Base-by-base conservation (phyloP, 129 eudicot genomes). In the Flaveria linearis region DNA sequence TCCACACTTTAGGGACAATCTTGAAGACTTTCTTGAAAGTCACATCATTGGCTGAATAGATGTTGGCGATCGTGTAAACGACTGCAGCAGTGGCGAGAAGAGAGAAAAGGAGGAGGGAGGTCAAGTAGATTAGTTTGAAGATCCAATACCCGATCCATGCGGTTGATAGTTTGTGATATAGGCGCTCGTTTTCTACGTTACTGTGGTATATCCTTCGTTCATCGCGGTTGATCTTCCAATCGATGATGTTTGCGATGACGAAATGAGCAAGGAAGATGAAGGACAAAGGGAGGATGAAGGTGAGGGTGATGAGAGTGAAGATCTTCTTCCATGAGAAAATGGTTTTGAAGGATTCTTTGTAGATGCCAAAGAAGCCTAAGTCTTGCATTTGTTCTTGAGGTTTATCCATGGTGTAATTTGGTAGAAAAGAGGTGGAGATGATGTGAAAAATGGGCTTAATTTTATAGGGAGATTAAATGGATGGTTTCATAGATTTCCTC, bases 41-140 rank as follows among this genome's bases (percentile, higher is more conserved):
- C 11, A 86, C 66, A 2, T 78, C 85, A 28, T 77, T 80, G 25
- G 64, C 72, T 0, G 81, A 62, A 63, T 83, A 85, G 4, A 72
- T 23, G 69, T 69, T 75, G 11, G 96, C 91, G 25, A 88, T 64
- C 20, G 93, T 84, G 81, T 84, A 88, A 26, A 90, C 89, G 15
- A 90, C 74, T 3, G 93, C 89, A 2, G 91, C 76, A 16, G 91
- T 88, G 5, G 96, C 82, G 33, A 88, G 86, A 71, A 90, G 89
- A 55, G 93, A 80, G 68, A 88, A 77, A 42, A 86, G 69, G 8
- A 84, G 77, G 80, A 88, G 82, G 75, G 74, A 75, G 8, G 71
- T 76, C 70, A 90, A 43, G 79, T 84, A 90, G 11, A 69, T 74
- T 2, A 77, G 47, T 13, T 62, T 75, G 85, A 88, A 84, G 16